Percentiles rank a stretch among this genome's conserved stretches.
Conservation (phyloP, 2,329 filamentous ascomycete genomes). For the Chaetomiaceae sp. region DNA sequence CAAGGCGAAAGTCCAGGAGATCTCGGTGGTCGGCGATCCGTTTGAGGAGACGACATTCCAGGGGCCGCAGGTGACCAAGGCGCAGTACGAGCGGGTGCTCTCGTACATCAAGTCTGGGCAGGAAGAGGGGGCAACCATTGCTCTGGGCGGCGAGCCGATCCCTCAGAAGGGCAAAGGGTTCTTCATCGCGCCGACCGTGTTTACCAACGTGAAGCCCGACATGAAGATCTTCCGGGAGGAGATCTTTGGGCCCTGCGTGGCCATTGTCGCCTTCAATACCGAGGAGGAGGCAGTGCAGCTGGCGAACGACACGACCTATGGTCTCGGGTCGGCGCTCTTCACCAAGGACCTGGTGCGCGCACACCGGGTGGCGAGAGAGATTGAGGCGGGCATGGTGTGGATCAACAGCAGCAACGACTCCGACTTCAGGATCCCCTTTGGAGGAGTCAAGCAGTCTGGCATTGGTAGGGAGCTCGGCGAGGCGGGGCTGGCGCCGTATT, state of each 20-base stretch:
- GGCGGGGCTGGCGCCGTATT: slow-evolving; percentile 35
- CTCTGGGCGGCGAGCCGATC: slow-evolving; percentile 52
- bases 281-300: slow-evolving; percentile 36
- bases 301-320: slow-evolving; percentile 49
- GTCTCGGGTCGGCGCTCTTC: slow-evolving; percentile 55
- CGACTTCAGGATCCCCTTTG: slow-evolving; percentile 51
- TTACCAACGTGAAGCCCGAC: slow-evolving; percentile 33
- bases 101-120: slow-evolving; percentile 64
- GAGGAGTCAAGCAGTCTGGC: slow-evolving; percentile 37
- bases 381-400: slow-evolving; percentile 53
- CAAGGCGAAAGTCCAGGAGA: slow-evolving; percentile 52
- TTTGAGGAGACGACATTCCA: slow-evolving; percentile 65
- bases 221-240: slow-evolving; percentile 37
- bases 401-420: slow-evolving; percentile 42
- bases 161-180: slow-evolving; percentile 50
- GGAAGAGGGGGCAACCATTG: slow-evolving; percentile 59
- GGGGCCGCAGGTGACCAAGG: slow-evolving; percentile 64
- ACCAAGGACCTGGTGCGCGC: slow-evolving; percentile 49
- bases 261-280: slow-evolving; percentile 32
- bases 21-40: slow-evolving; percentile 61
- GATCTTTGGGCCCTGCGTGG: slow-evolving; percentile 36
- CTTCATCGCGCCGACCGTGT: slow-evolving; percentile 35
- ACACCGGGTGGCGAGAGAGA: slow-evolving; percentile 45
- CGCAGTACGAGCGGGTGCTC: slow-evolving; percentile 63
- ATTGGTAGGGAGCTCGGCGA: slow-evolving; percentile 37